These are phyloP conservation scores for Tremella yokohamensis DNA, from an alignment of 768 basidiomycete species.

Conservation along the genomic window DNA sequence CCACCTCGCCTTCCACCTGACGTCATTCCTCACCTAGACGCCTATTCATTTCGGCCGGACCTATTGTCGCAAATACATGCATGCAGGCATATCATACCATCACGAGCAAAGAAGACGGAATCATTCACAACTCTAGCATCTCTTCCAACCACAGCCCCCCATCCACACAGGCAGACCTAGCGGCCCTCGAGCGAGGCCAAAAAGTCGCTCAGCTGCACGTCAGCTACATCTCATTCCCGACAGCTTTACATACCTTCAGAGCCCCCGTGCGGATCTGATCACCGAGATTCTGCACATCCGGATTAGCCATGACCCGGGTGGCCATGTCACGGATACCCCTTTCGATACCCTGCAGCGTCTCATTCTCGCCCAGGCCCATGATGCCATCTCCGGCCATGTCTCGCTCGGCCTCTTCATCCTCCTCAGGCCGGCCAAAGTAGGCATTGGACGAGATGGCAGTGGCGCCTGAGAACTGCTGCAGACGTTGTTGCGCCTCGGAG, in stretches of 20 bases:
- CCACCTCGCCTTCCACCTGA: no score
- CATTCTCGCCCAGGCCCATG: constrained; percentile 44
- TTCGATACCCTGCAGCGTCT: constrained; percentile 46
- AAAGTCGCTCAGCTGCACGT: constrained; percentile 40
- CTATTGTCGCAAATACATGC: no score
- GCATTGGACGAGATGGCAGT: constrained; percentile 90
- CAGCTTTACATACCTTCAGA: constrained; percentile 40
- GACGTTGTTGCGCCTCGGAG: constrained; percentile 73
- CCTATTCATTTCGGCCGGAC: no score
- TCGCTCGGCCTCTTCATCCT: constrained; percentile 57
- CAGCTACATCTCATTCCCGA: background rate
- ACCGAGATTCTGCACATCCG: constrained; percentile 49
- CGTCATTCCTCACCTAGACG: no score
- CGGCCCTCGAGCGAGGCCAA: constrained; percentile 38
- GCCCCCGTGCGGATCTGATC: constrained; percentile 48
- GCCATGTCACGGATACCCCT: constrained; percentile 49
- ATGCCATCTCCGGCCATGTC: constrained; percentile 37
- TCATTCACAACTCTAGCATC: constrained; percentile 1
- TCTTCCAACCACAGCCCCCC: background rate
- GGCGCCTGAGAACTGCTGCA: constrained; percentile 83
- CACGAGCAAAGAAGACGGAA: background rate
- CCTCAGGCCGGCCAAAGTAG: constrained; percentile 89
- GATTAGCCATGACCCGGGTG: constrained; percentile 48
- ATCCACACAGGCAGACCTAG: background rate
- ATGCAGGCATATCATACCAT: no score